These are phyloP conservation scores for Quercus tomentella DNA, from an alignment of 331 rosid genomes.

Conservation along the genomic window DNA sequence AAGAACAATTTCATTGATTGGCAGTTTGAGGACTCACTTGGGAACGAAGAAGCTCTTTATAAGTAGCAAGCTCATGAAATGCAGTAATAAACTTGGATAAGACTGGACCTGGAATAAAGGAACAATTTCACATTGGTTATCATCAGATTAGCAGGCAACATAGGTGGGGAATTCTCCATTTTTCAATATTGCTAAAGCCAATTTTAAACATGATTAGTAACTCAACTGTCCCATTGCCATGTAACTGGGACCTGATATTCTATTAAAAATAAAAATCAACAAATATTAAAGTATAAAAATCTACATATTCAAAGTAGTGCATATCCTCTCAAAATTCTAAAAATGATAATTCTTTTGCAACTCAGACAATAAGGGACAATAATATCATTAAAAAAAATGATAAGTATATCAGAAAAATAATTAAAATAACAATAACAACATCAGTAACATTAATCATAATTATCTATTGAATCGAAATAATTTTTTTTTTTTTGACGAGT, in stretches of 20 bases:
- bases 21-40: conserved; percentile 57
- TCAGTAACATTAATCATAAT: background rate
- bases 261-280: background rate
- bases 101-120: conserved; percentile 75
- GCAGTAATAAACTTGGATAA: conserved; percentile 70
- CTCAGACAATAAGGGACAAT: background rate
- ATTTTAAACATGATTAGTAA: conserved; percentile 13
- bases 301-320: background rate
- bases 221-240: background rate
- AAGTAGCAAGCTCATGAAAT: conserved; percentile 81
- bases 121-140: conserved; percentile 14
- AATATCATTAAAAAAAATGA: background rate
- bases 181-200: conserved; percentile 2
- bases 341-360: background rate
- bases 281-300: background rate
- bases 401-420: background rate
- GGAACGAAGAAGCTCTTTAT: conserved; percentile 93
- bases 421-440: background rate
- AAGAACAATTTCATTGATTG: conserved; percentile 16
- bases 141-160: background rate
- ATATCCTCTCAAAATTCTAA: background rate
- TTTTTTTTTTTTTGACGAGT: too few relatives aligned
- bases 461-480: background rate
- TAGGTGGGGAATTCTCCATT: background rate
- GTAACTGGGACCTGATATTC: background rate